phyloP scores from a whole-genome alignment of 2,329 filamentous ascomycete species.

The Didymellaceae sp. region DNA sequence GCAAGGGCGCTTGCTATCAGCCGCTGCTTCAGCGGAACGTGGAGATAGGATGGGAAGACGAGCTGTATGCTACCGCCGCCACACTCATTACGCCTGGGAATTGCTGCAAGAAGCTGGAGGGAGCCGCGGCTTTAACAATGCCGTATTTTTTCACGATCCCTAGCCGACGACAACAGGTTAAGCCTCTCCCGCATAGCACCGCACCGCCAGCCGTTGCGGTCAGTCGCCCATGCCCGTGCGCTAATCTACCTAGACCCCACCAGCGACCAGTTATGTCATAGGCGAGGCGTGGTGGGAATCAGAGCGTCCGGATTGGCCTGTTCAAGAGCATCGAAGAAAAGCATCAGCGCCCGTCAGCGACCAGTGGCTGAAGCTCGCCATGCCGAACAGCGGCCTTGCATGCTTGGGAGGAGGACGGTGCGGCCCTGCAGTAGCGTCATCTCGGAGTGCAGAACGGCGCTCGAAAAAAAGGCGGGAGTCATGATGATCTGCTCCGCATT shows the following conservation, averaged over 20 bases:
- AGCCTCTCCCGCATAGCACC: conserved; percentile 5
- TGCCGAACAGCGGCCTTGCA: neutral
- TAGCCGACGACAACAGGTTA: conserved; percentile 16
- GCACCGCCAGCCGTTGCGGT: conserved; percentile 12
- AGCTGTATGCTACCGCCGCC: neutral
- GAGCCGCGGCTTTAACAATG: conserved; percentile 12
- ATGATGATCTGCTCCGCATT: conserved; percentile 23
- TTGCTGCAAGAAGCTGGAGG: neutral
- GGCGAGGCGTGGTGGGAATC: neutral
- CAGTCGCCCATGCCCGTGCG: conserved; percentile 34
- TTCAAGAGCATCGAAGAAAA: conserved; percentile 3
- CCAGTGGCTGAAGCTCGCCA: neutral
- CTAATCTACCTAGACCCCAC: conserved; percentile 16
- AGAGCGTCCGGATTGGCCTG: conserved; percentile 4
- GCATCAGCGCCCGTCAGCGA: neutral
- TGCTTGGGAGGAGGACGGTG: too few relatives aligned
- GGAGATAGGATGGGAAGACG: neutral
- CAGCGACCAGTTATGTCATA: conserved; percentile 1
- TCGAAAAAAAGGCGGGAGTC: conserved; percentile 27
- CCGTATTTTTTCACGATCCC: conserved; percentile 16
- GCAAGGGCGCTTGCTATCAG: neutral
- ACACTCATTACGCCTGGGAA: conserved; percentile 25
- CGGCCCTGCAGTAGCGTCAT: conserved; percentile 29
- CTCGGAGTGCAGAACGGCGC: conserved; percentile 20
- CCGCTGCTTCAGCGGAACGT: neutral